These are phyloP conservation scores for Amanita pseudoporphyria DNA, from an alignment of 768 basidiomycete species.

Conservation along the genomic window DNA sequence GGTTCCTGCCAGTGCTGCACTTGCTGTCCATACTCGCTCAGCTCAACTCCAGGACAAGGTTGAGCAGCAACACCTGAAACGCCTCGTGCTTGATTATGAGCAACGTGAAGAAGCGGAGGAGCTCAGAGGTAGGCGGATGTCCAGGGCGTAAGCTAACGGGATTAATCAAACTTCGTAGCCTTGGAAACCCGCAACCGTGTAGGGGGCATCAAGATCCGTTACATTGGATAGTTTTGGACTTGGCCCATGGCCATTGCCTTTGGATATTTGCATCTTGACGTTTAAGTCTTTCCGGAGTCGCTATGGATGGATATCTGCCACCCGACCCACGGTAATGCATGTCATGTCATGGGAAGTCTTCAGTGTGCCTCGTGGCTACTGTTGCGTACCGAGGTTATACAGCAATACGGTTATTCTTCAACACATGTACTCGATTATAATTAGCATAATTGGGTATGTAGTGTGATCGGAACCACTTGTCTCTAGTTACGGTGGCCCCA, in stretches of 20 bases:
- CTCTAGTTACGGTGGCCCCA: too few relatives aligned
- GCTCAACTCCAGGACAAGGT: slow-evolving; percentile 92
- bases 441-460: too few relatives aligned
- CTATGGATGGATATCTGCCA: not conserved
- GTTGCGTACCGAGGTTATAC: not conserved
- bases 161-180: slow-evolving; percentile 26
- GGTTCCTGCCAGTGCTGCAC: slow-evolving; percentile 77
- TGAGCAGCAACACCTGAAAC: slow-evolving; percentile 95
- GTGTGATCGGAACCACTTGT: too few relatives aligned
- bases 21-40: slow-evolving; percentile 84
- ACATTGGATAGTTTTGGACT: slow-evolving; percentile 50
- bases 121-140: slow-evolving; percentile 45
- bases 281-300: not conserved
- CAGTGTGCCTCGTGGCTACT: not conserved
- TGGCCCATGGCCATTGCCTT: too few relatives aligned
- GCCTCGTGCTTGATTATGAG: slow-evolving; percentile 87
- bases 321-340: not conserved
- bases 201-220: slow-evolving; percentile 68
- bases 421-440: too few relatives aligned
- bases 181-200: slow-evolving; percentile 60
- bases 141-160: not conserved
- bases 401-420: too few relatives aligned
- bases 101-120: slow-evolving; percentile 85
- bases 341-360: not conserved
- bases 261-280: too few relatives aligned